A percentile compares a stretch with the other conserved stretches of the same genome.
Evolutionary conservation across 148 eudicot species (phyloP).

Genomic region (Nyssa sinensis): DNA sequence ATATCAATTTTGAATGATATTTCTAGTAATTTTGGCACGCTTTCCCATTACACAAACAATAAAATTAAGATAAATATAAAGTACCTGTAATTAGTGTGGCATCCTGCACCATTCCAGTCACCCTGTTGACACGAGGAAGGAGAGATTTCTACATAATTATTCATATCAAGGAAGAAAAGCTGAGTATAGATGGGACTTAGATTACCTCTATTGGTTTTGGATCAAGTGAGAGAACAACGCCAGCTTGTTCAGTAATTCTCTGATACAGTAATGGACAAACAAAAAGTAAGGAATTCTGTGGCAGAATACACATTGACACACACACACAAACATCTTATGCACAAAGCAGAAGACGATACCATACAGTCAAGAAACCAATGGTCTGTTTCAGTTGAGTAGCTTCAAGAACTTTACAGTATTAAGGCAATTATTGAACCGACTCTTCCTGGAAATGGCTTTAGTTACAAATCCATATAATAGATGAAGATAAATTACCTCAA

Average conservation of each 20-base stretch:
- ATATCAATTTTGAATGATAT: neutral
- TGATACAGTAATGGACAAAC: constrained; percentile 26
- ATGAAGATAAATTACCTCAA: constrained; percentile 70
- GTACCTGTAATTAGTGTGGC: constrained; percentile 96
- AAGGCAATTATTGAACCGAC: neutral
- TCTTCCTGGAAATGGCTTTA: neutral
- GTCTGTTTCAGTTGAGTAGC: too few species aligned
- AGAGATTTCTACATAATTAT: neutral
- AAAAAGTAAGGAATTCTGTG: too few species aligned
- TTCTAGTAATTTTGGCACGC: neutral
- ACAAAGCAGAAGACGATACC: too few species aligned
- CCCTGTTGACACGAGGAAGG: constrained; percentile 47
- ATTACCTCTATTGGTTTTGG: constrained; percentile 96
- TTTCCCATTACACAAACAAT: too few species aligned
- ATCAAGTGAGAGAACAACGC: constrained; percentile 91
- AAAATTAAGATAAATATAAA: neutral
- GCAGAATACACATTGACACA: too few species aligned
- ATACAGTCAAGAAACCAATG: too few species aligned
- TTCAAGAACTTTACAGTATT: too few species aligned
- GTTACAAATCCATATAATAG: neutral
- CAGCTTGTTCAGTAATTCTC: constrained; percentile 99
- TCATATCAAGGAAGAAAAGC: neutral
- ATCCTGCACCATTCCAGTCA: constrained; percentile 99
- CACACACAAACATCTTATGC: too few species aligned
- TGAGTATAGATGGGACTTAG: neutral